Base-by-base conservation (phyloP, 2,329 filamentous ascomycete species). In the Fusarium hainanense region DNA sequence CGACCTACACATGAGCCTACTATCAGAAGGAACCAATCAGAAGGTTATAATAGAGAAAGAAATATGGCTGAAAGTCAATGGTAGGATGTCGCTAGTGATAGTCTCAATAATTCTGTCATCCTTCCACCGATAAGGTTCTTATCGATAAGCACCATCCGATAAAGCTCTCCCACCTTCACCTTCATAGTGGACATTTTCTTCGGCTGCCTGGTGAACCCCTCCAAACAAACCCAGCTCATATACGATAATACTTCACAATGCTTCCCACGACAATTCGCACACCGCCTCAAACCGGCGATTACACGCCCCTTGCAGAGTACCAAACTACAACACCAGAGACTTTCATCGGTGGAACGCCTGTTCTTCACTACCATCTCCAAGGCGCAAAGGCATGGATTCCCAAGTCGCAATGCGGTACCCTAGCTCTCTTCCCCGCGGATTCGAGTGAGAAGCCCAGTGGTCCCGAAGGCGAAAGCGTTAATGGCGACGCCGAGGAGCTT, bases 261-360 rank as follows among this genome's bases (percentile, higher is more conserved):
- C 75, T 85, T 49, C 82, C 85, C 32, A 87, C 85, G 7, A 89
- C 87, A 2, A 87, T 92, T 47, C 84, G 84, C 50, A 81, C 81
- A 4, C 82, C 88, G 28, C 91, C 90, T 7, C 81, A 84, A 18
- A 75, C 84, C 16, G 82, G 83, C 37, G 87, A 89, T 76, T 94
- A 89, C 79, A 89, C 85, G 34, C 82, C 87, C 7, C 85, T 94
- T 47, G 82, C 85, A 61, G 89, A 93, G 65, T 92, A 93, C 77
- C 88, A 93, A 77, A 84, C 89, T 54, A 88, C 90, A 75, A 95
- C 92, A 2, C 92, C 92, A 1, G 83, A 85, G 61, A 90, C 87
- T 43, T 95, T 94, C 80, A 90, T 90, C 73, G 87, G 85, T 72
- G 88, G 87, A 28, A 92, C 91, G 75, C 89, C 92, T 2, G 85